Evolutionary conservation across 495 filamentous ascomycete genomes (phyloP).

Genomic region (Aspergillus panamensis): DNA sequence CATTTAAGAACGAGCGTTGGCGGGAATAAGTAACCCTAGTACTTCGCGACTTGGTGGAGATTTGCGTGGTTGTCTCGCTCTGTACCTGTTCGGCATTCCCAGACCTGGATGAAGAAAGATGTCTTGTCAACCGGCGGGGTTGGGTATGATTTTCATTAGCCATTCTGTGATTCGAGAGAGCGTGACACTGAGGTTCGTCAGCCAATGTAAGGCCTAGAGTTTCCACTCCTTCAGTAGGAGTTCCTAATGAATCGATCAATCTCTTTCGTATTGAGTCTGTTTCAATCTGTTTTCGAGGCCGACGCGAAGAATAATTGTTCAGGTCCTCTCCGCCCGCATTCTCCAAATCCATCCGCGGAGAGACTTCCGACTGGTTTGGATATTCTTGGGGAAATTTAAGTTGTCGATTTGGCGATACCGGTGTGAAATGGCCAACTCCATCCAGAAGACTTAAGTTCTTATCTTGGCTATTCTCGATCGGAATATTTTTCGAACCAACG

Average conservation of each 20-base stretch:
- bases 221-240: slow-evolving; percentile 7
- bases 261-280: slow-evolving; percentile 28
- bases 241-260: slow-evolving; percentile 36
- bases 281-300: slow-evolving; percentile 1
- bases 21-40: slow-evolving; percentile 60
- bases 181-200: background rate
- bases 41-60: slow-evolving; percentile 28
- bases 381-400: no score
- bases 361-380: background rate
- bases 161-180: background rate
- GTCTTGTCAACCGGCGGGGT: background rate
- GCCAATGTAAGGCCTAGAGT: background rate
- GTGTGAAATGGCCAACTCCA: no score
- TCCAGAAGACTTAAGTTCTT: no score
- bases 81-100: background rate
- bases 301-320: no score
- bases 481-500: no score
- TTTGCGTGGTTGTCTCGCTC: slow-evolving; percentile 14
- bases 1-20: slow-evolving; percentile 57
- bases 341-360: background rate
- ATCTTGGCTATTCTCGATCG: no score
- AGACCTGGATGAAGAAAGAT: background rate
- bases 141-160: background rate
- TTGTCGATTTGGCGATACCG: no score
- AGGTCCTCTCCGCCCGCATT: background rate